Base-by-base conservation (phyloP, 768 basidiomycete species). In the Peribolospora kevripleyi region DNA sequence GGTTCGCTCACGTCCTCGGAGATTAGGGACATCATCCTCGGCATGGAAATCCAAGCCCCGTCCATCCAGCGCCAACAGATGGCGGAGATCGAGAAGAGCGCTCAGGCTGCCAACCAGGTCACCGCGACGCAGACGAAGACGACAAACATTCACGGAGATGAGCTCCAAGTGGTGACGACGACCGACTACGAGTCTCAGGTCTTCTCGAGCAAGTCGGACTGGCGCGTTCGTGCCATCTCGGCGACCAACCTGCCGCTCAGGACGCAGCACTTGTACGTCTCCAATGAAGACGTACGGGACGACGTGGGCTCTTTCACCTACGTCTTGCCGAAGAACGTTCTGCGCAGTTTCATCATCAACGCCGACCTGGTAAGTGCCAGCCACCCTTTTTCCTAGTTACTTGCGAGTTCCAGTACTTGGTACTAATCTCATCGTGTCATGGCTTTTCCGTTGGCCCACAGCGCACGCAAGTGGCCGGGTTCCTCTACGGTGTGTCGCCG, bases 161-260 rank as follows among this genome's bases (percentile, higher is more conserved):
- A 84, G 46, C 88, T 97, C 60, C 84, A 88, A 66, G 85, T 84
- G 1, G 80, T 90, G 5, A 98, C 93, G 3, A 98, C 91, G 0
- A 93, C 93, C 58, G 87, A 84, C 65, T 98, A 98, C 66, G 93
- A 93, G 68, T 88, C 95, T 64, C 84, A 87, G 64, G 82, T 87
- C n/a, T 98, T 98, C 73, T 90, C 85, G 68, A 85, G 82, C 72
- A 97, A 98, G 73, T 95, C 93, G 4, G 93, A 98, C 68, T 98
- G 93, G 93, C 86, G 93, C 62, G 84, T 95, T 41, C 82, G 93
- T 59, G 93, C 93, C 42, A 97, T 98, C 63, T 90, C 87, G 11
- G 83, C 93, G 0, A 97, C 90, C 25, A 90, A 98, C 68, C 75
- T 98, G 49, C 79, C 91, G 4, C 79, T 98, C 58, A 86, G 93